Conservation (phyloP, 169 alveolate species). For the Plasmodium fragile region DNA sequence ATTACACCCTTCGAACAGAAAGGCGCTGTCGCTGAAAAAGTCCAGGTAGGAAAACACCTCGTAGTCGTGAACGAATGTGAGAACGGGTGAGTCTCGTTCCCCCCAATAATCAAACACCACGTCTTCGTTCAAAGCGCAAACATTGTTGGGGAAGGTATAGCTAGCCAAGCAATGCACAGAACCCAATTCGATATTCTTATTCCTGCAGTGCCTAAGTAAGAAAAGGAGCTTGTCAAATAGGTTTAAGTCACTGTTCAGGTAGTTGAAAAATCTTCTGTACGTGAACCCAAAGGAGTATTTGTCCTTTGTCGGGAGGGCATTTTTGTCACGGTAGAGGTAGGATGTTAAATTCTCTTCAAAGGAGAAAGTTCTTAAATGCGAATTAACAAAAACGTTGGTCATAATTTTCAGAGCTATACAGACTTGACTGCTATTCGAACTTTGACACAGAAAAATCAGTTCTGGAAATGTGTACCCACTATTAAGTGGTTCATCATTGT, state of each 20-base stretch:
- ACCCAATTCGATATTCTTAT: conserved; percentile 34
- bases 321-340: neutral
- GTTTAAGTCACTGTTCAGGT: conserved; percentile 55
- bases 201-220: conserved; percentile 2
- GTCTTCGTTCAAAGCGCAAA: neutral
- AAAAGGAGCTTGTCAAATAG: conserved; percentile 20
- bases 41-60: conserved; percentile 23
- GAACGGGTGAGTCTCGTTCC: neutral
- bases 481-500: conserved; percentile 81
- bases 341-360: neutral
- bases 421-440: conserved; percentile 83
- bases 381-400: conserved; percentile 21
- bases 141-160: conserved; percentile 54
- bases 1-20: conserved; percentile 49
- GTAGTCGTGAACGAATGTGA: conserved; percentile 19
- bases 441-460: conserved; percentile 80
- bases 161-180: conserved; percentile 69
- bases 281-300: conserved; percentile 58
- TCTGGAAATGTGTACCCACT: conserved; percentile 88
- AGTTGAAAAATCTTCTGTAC: conserved; percentile 34
- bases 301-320: neutral
- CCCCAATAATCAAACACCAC: conserved; percentile 20
- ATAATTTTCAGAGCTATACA: conserved; percentile 78
- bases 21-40: conserved; percentile 21
- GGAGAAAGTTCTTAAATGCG: conserved; percentile 2